A percentile compares a stretch with the other conserved stretches of the same genome.
These are phyloP conservation scores for Aureobasidium namibiae DNA, from an alignment of 2,329 filamentous ascomycete species.

Conservation along the genomic window DNA sequence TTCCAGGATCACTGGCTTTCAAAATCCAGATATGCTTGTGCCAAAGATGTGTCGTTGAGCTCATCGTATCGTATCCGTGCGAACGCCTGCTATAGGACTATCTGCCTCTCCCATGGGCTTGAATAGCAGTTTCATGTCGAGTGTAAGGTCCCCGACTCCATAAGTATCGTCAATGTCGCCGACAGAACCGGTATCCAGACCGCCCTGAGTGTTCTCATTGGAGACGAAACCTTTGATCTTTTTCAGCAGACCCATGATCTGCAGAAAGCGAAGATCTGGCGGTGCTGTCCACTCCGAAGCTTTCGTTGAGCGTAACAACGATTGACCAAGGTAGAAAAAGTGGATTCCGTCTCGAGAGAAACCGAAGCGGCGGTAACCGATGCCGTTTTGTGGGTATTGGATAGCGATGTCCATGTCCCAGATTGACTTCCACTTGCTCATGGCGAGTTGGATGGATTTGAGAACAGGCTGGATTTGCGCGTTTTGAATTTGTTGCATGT, in stretches of 20 bases:
- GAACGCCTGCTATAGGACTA: slow-evolving; percentile 26
- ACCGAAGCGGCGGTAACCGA: slow-evolving; percentile 52
- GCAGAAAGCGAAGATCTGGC: slow-evolving; percentile 51
- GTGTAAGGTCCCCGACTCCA: slow-evolving; percentile 53
- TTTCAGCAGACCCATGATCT: slow-evolving; percentile 53
- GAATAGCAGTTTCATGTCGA: slow-evolving; percentile 66
- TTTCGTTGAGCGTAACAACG: slow-evolving; percentile 49
- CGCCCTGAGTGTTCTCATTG: slow-evolving; percentile 55
- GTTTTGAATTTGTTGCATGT: slow-evolving; percentile 37
- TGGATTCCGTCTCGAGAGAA: slow-evolving; percentile 65
- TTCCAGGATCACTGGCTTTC: background rate
- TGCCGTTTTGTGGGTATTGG: slow-evolving; percentile 53
- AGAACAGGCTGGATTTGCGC: slow-evolving; percentile 42
- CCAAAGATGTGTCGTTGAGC: background rate
- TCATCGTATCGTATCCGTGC: slow-evolving; percentile 18
- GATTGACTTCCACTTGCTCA: slow-evolving; percentile 63
- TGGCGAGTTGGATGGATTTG: slow-evolving; percentile 41
- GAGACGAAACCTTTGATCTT: slow-evolving; percentile 53
- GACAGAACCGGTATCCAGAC: slow-evolving; percentile 60
- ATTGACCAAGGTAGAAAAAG: slow-evolving; percentile 64
- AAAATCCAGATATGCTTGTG: slow-evolving; percentile 1
- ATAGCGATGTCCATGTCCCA: slow-evolving; percentile 63
- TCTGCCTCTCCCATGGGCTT: slow-evolving; percentile 42
- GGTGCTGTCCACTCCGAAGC: slow-evolving; percentile 44
- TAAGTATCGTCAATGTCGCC: slow-evolving; percentile 61